Conservation (phyloP, 2,329 filamentous ascomycete genomes). For the Diaporthe sp. region DNA sequence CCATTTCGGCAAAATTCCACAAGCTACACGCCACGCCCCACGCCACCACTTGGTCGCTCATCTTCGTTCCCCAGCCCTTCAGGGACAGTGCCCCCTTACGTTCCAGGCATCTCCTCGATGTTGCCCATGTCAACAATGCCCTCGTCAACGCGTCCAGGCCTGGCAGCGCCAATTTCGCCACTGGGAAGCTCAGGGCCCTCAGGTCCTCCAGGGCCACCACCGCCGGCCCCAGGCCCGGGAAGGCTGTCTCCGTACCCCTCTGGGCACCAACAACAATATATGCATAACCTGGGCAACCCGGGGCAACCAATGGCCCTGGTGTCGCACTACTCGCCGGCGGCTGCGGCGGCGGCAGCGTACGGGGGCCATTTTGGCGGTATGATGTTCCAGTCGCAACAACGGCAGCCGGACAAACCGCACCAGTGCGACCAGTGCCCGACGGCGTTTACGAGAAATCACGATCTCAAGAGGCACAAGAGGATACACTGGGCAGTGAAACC, state of each 20-base stretch:
- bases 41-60: conserved; percentile 33
- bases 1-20: conserved; percentile 34
- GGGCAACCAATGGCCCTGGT: conserved; percentile 78
- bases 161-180: conserved; percentile 58
- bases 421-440: conserved; percentile 93
- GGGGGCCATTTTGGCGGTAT: conserved; percentile 49
- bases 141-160: conserved; percentile 37
- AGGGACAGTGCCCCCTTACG: conserved; percentile 32
- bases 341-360: conserved; percentile 46
- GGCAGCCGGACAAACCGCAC: conserved; percentile 82
- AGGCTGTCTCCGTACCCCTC: conserved; percentile 46
- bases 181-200: conserved; percentile 30
- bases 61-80: conserved; percentile 33
- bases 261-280: conserved; percentile 55
- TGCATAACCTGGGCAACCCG: conserved; percentile 83
- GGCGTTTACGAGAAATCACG: conserved; percentile 96
- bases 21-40: conserved; percentile 32
- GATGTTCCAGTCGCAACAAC: conserved; percentile 54
- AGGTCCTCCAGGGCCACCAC: conserved; percentile 7
- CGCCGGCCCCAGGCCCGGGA: conserved; percentile 20
- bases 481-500: conserved; percentile 97
- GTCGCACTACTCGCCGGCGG: conserved; percentile 30
- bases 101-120: conserved; percentile 36
- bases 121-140: conserved; percentile 31
- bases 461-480: conserved; percentile 93